Conservation (phyloP, 2,329 filamentous ascomycete species). For the Talaromyces sp. region DNA sequence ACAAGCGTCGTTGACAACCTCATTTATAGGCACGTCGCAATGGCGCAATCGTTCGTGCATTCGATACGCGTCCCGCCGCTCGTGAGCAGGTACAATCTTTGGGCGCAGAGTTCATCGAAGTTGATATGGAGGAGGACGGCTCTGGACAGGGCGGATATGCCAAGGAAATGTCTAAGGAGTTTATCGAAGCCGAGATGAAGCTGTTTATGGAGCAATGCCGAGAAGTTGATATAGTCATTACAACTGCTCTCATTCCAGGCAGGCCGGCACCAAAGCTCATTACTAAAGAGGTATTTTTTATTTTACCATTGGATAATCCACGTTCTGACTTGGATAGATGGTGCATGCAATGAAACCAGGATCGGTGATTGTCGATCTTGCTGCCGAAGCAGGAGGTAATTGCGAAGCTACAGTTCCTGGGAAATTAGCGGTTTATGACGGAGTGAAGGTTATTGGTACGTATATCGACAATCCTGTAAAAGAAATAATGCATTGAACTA, state of each 20-base stretch:
- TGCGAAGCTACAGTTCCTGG: conserved; percentile 78
- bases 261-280: conserved; percentile 80
- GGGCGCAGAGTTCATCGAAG: conserved; percentile 86
- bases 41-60: conserved; percentile 85
- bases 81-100: conserved; percentile 88
- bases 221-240: conserved; percentile 90
- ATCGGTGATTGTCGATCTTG: conserved; percentile 83
- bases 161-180: conserved; percentile 92
- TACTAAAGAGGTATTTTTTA: conserved; percentile 58
- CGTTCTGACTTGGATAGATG: conserved; percentile 52
- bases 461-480: not conserved
- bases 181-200: conserved; percentile 90
- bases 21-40: conserved; percentile 66
- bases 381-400: conserved; percentile 84
- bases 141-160: conserved; percentile 83
- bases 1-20: not conserved
- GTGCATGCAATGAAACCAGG: conserved; percentile 84
- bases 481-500: not conserved
- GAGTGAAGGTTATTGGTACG: conserved; percentile 78
- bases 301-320: not conserved
- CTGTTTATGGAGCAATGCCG: conserved; percentile 82
- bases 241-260: conserved; percentile 86
- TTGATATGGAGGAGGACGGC: conserved; percentile 80
- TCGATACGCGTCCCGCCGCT: conserved; percentile 85
- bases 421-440: conserved; percentile 68